These are phyloP conservation scores for Teratosphaeria gauchensis DNA, from an alignment of 2,329 filamentous ascomycete genomes.

Conservation along the genomic window DNA sequence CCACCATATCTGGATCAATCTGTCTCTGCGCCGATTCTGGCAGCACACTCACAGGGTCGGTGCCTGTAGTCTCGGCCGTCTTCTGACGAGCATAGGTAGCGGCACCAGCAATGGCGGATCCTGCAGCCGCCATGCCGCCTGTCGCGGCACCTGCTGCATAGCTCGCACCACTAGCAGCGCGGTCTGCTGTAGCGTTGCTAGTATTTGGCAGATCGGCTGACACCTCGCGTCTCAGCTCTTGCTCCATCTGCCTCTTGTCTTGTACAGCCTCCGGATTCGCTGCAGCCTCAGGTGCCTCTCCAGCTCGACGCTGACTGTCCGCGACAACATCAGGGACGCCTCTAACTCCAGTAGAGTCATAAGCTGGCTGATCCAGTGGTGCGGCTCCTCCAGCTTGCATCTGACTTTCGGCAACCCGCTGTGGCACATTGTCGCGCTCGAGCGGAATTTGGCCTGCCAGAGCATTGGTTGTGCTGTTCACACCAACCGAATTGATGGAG, in stretches of 20 bases:
- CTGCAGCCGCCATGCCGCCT: not conserved
- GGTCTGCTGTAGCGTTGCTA: not conserved
- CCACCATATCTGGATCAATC: not conserved
- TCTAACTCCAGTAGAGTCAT: not conserved
- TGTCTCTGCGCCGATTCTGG: conserved; percentile 34
- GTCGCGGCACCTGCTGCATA: not conserved
- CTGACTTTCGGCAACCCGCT: conserved; percentile 29
- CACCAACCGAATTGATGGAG: conserved; percentile 25
- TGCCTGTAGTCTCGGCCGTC: conserved; percentile 30
- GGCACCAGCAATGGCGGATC: not conserved
- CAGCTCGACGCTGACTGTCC: conserved; percentile 21
- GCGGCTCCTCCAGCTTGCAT: conserved; percentile 29
- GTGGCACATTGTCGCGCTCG: conserved; percentile 39
- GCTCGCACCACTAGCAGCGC: not conserved
- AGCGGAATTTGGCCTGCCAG: conserved; percentile 37
- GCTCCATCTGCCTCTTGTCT: conserved; percentile 66
- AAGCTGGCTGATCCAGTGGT: not conserved
- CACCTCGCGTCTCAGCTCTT: conserved; percentile 59
- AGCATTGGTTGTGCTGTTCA: conserved; percentile 36
- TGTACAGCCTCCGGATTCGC: conserved; percentile 57
- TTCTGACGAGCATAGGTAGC: conserved; percentile 12
- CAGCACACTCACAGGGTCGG: conserved; percentile 40
- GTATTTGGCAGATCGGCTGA: conserved; percentile 10
- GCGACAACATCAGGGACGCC: conserved; percentile 17
- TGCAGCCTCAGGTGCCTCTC: conserved; percentile 58